Conservation (phyloP, 2,329 filamentous ascomycete genomes). For the Arachnomyces sp. region DNA sequence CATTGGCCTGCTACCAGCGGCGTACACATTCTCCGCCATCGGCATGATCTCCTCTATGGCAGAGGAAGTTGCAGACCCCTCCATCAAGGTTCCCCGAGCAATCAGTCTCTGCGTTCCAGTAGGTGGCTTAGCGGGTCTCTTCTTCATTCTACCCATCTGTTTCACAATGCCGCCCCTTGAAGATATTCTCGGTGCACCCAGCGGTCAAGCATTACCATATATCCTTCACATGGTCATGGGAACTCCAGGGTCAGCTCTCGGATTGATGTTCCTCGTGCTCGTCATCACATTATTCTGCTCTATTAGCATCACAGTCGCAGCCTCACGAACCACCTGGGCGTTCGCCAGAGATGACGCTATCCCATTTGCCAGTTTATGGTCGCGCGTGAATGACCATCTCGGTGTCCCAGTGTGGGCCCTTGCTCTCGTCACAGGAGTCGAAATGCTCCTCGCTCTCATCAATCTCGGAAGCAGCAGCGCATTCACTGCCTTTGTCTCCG, state of each 20-base stretch:
- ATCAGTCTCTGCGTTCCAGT: slow-evolving; percentile 46
- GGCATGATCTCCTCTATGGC: slow-evolving; percentile 58
- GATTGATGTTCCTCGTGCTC: slow-evolving; percentile 43
- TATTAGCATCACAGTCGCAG: slow-evolving; percentile 46
- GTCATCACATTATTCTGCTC: slow-evolving; percentile 46
- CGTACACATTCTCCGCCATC: slow-evolving; percentile 52
- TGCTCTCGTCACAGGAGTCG: slow-evolving; percentile 36
- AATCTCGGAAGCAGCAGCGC: slow-evolving; percentile 41
- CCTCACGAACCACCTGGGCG: slow-evolving; percentile 40
- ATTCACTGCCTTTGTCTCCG: slow-evolving; percentile 44
- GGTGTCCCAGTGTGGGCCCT: slow-evolving; percentile 37
- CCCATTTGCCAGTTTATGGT: slow-evolving; percentile 32
- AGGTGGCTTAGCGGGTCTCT: slow-evolving; percentile 46
- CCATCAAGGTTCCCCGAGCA: slow-evolving; percentile 45
- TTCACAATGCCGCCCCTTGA: slow-evolving; percentile 41
- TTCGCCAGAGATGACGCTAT: slow-evolving; percentile 39
- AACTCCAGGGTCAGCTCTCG: slow-evolving; percentile 43
- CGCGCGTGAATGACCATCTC: slow-evolving; percentile 25
- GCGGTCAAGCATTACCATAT: slow-evolving; percentile 37
- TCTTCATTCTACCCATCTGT: slow-evolving; percentile 50
- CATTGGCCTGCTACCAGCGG: slow-evolving; percentile 52
- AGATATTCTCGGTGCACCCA: slow-evolving; percentile 38
- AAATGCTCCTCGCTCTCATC: slow-evolving; percentile 44
- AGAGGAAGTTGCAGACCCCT: slow-evolving; percentile 49
- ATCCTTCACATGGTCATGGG: too few relatives aligned